Percentiles rank a stretch among this genome's conserved stretches.
phyloP scores from a whole-genome alignment of 139 green algal species.

The Haematococcus lacustris region DNA sequence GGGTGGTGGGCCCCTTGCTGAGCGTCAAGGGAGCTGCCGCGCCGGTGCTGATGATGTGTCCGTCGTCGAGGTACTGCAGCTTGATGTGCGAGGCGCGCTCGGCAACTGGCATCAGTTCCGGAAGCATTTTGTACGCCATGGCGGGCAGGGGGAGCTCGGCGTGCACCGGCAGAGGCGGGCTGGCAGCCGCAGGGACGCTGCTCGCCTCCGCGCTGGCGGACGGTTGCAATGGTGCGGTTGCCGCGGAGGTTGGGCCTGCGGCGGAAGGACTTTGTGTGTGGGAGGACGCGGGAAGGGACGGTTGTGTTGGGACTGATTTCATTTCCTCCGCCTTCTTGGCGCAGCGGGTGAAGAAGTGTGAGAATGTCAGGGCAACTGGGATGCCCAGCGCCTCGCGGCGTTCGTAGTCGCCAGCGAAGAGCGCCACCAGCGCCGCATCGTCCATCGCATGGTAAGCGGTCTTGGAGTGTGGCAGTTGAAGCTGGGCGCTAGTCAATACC shows the following conservation, averaged over 20 bases:
- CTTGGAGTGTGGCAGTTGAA: conserved; percentile 22
- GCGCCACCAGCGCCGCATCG: conserved; percentile 22
- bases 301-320: no score
- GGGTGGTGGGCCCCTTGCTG: conserved; percentile 1
- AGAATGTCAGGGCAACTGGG: conserved; percentile 22
- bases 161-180: no score
- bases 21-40: background rate
- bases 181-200: no score
- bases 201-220: no score
- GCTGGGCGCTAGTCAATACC: conserved; percentile 24
- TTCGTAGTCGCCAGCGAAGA: conserved; percentile 26
- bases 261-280: no score
- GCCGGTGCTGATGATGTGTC: background rate
- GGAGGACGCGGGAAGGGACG: no score
- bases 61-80: conserved; percentile 2
- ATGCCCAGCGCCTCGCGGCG: conserved; percentile 8
- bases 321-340: no score
- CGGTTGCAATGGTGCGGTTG: no score
- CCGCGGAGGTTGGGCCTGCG: no score
- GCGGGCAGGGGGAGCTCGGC: conserved; percentile 8
- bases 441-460: conserved; percentile 14
- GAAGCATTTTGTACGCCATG: conserved; percentile 6
- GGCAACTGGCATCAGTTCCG: conserved; percentile 7
- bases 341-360: conserved; percentile 9
- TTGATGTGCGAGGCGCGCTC: background rate